Conservation (phyloP, 2,329 filamentous ascomycete genomes). For the Aureobasidium uvarum region DNA sequence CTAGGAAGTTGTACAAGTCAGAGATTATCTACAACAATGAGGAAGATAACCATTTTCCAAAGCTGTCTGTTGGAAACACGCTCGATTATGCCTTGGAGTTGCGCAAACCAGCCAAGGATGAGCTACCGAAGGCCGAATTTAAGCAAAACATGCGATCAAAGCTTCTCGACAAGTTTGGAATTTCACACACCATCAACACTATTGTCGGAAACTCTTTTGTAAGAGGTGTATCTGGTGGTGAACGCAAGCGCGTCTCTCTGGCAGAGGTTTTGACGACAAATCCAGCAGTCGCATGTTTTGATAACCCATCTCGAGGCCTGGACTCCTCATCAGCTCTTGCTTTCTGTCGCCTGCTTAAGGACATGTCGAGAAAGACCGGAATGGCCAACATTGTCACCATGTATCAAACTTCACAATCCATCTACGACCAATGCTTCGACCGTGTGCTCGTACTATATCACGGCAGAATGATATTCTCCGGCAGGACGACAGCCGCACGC, state of each 20-base stretch:
- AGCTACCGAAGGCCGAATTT: conserved; percentile 54
- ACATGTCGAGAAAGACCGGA: conserved; percentile 51
- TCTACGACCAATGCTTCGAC: conserved; percentile 68
- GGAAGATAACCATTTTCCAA: conserved; percentile 55
- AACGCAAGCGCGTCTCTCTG: conserved; percentile 58
- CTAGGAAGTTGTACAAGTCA: conserved; percentile 70
- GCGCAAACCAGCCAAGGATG: conserved; percentile 59
- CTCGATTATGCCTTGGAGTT: conserved; percentile 56
- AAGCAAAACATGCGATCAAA: conserved; percentile 63
- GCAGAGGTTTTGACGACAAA: conserved; percentile 52
- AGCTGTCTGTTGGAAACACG: conserved; percentile 58
- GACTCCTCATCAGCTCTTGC: conserved; percentile 60
- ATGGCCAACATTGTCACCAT: conserved; percentile 57
- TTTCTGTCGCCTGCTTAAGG: conserved; percentile 55
- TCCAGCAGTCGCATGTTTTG: conserved; percentile 46
- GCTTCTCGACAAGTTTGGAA: conserved; percentile 68
- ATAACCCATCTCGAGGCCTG: conserved; percentile 52
- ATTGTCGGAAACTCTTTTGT: conserved; percentile 59
- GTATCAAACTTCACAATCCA: conserved; percentile 50
- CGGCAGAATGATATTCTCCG: conserved; percentile 73
- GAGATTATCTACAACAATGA: conserved; percentile 50
- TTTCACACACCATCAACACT: conserved; percentile 57
- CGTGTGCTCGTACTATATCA: conserved; percentile 74
- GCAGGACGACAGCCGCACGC: conserved; percentile 58
- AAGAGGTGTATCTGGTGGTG: conserved; percentile 61